Conservation (phyloP, 257 asterid genomes). For the Fraxinus quadrangulata region DNA sequence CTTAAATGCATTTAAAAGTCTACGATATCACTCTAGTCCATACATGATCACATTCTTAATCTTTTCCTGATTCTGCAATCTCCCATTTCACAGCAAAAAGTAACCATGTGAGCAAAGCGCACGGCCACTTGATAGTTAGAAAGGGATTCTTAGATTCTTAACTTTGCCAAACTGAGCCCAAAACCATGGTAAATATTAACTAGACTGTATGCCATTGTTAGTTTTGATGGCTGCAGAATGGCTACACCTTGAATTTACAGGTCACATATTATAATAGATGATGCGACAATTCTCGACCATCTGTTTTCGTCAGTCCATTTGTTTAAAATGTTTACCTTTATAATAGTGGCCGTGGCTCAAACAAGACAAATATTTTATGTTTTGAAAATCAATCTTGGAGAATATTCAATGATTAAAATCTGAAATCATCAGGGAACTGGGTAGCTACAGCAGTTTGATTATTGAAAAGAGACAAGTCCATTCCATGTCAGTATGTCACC, state of each 20-base stretch:
- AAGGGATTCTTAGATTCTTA: conserved; percentile 2
- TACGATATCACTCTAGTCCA: conserved; percentile 5
- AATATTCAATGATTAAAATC: neutral
- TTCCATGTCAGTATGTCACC: neutral
- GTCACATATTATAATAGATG: neutral
- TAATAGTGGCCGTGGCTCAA: neutral
- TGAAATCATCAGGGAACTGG: neutral
- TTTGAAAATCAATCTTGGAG: neutral
- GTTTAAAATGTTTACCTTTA: neutral
- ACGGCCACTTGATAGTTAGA: neutral
- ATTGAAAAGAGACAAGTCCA: neutral
- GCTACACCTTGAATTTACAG: neutral
- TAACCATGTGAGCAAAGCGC: neutral
- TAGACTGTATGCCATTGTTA: neutral
- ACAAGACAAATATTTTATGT: neutral
- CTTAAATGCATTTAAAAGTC: neutral
- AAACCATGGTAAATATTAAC: neutral
- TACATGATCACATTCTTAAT: conserved; percentile 6
- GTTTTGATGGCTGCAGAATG: neutral
- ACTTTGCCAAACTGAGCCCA: neutral
- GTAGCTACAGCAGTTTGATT: neutral
- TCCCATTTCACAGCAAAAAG: conserved; percentile 4
- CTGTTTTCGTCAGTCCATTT: neutral
- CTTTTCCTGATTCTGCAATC: neutral
- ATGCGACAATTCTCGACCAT: neutral